Conservation (phyloP, 139 green algal genomes). For the Helicosporidium sp. region DNA sequence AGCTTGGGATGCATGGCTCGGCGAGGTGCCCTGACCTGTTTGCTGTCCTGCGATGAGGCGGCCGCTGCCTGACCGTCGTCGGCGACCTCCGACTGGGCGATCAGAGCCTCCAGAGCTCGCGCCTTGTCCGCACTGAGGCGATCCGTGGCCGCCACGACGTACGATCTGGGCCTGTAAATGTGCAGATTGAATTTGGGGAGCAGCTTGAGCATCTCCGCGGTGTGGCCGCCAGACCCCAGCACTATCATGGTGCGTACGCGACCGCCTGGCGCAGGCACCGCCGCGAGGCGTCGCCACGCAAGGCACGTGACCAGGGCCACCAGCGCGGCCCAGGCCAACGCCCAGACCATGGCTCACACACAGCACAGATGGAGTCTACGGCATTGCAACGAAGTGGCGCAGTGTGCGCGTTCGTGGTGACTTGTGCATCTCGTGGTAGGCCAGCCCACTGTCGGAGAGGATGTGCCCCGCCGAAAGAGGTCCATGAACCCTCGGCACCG, state of each 20-base stretch:
- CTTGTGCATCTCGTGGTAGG: no score
- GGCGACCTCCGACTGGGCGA: background rate
- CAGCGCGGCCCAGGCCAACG: background rate
- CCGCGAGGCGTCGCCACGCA: background rate
- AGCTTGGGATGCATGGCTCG: no score
- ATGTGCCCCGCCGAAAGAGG: no score
- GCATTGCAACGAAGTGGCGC: no score
- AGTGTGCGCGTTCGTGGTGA: no score
- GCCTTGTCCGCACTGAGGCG: constrained; percentile 39
- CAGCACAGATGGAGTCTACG: background rate
- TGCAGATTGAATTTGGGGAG: constrained; percentile 28
- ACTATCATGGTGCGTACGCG: constrained; percentile 42
- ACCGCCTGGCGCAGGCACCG: no score
- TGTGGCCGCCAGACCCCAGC: constrained; percentile 74
- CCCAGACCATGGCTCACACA: background rate
- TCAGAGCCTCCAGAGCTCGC: no score
- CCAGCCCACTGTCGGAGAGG: no score
- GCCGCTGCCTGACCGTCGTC: background rate
- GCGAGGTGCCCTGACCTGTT: background rate
- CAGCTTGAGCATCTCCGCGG: constrained; percentile 71
- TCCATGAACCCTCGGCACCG: no score
- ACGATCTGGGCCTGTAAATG: constrained; percentile 40
- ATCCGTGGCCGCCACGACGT: constrained; percentile 56
- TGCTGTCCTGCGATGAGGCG: background rate
- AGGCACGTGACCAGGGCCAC: background rate